Evolutionary conservation across 768 basidiomycete genomes (phyloP).

Genomic region (Lactifluus volemus): DNA sequence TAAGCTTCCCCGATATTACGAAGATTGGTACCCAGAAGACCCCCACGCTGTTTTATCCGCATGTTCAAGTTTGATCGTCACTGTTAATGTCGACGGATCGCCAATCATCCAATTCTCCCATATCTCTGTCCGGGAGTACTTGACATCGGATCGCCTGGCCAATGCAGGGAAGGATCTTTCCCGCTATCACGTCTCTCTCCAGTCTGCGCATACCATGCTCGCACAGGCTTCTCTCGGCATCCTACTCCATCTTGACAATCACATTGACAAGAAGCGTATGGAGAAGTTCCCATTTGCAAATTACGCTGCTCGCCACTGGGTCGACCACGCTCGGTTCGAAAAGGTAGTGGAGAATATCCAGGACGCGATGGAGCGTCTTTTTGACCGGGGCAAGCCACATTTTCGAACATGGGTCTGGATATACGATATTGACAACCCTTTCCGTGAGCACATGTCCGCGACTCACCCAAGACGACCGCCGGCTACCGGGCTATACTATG

Average conservation of each 20-base stretch:
- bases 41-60: background rate
- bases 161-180: background rate
- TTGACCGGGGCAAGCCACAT: background rate
- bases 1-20: background rate
- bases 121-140: conserved; percentile 4
- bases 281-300: background rate
- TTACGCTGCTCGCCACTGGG: conserved; percentile 1
- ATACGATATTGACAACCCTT: background rate
- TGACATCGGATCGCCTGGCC: background rate
- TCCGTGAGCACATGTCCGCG: background rate
- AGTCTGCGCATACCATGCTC: background rate
- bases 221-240: background rate
- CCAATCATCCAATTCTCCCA: conserved; percentile 1
- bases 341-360: background rate
- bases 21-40: background rate
- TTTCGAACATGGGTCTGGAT: conserved; percentile 1
- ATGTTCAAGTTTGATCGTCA: background rate
- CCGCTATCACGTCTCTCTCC: background rate
- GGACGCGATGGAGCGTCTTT: background rate
- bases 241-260: background rate
- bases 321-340: background rate
- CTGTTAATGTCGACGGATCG: background rate
- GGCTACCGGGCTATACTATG: background rate
- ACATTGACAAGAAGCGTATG: background rate
- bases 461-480: background rate